These are phyloP conservation scores for Kwoniella sp. DNA, from an alignment of 768 basidiomycete species.

Conservation along the genomic window DNA sequence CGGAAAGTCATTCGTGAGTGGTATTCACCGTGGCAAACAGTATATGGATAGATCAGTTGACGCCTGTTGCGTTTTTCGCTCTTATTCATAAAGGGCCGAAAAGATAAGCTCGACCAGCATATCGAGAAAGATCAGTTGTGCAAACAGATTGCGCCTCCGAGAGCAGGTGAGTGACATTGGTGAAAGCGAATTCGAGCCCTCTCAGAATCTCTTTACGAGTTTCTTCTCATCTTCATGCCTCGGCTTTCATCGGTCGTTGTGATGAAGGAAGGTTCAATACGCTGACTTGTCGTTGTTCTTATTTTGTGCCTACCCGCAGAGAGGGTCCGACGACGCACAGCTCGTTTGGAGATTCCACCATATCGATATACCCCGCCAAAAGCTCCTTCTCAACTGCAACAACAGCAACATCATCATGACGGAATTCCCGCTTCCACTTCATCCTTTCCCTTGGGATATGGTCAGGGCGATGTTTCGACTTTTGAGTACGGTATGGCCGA, in stretches of 20 bases:
- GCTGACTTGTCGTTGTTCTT: not conserved
- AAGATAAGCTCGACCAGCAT: conserved; percentile 29
- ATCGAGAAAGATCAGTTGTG: conserved; percentile 20
- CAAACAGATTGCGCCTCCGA: conserved; percentile 8
- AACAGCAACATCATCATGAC: not conserved
- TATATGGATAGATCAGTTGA: too few species aligned
- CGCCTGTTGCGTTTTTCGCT: not conserved
- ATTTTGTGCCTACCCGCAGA: not conserved
- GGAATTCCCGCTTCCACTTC: not conserved
- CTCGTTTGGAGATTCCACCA: not conserved
- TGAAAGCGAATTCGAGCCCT: too few species aligned
- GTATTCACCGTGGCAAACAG: too few species aligned
- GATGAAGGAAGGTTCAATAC: too few species aligned
- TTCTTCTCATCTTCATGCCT: too few species aligned
- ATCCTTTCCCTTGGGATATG: not conserved
- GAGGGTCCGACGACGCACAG: not conserved
- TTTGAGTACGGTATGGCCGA: not conserved
- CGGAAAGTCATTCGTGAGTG: conserved; percentile 20
- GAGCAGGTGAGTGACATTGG: conserved; percentile 7
- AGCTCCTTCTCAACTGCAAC: not conserved
- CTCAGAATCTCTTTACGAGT: too few species aligned
- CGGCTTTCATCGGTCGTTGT: too few species aligned
- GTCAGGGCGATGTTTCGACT: not conserved
- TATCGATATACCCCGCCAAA: not conserved
- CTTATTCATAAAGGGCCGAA: conserved; percentile 16